Percentiles rank a stretch among this genome's conserved stretches.
Conservation (phyloP, 768 basidiomycete genomes). For the Hygrophorus russula region DNA sequence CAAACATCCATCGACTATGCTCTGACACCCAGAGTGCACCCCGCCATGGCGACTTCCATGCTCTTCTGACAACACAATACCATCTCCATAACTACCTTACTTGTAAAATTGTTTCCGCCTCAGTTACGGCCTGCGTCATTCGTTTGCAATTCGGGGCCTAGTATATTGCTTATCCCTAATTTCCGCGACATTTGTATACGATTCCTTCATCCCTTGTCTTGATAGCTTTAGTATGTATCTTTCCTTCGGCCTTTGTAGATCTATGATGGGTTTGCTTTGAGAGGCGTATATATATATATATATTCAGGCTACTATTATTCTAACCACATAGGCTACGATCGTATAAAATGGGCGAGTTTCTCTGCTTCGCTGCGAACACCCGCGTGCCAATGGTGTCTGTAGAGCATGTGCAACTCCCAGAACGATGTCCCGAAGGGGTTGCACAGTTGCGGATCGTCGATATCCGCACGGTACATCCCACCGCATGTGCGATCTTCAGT, state of each 20-base stretch:
- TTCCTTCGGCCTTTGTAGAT: no score
- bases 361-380: constrained; percentile 57
- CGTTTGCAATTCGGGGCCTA: neutral
- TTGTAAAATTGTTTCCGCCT: neutral
- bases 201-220: no score
- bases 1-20: constrained; percentile 33
- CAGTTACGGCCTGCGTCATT: neutral
- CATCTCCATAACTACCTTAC: neutral
- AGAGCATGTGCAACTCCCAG: constrained; percentile 71
- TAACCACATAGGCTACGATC: constrained; percentile 17
- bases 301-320: constrained; percentile 9
- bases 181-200: no score
- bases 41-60: constrained; percentile 4
- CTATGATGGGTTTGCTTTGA: no score
- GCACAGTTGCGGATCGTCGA: constrained; percentile 82
- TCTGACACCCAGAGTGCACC: constrained; percentile 20
- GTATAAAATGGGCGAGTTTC: constrained; percentile 37
- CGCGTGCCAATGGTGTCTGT: constrained; percentile 50
- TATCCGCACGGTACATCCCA: constrained; percentile 74
- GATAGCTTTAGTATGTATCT: no score
- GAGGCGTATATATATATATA: constrained; percentile 13
- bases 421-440: constrained; percentile 78
- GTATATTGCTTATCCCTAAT: no score
- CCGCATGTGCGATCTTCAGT: constrained; percentile 80
- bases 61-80: constrained; percentile 4